Percentiles rank a stretch among this genome's conserved stretches.
Conservation (phyloP, 2,329 filamentous ascomycete species). For the Penicillium decumbens region DNA sequence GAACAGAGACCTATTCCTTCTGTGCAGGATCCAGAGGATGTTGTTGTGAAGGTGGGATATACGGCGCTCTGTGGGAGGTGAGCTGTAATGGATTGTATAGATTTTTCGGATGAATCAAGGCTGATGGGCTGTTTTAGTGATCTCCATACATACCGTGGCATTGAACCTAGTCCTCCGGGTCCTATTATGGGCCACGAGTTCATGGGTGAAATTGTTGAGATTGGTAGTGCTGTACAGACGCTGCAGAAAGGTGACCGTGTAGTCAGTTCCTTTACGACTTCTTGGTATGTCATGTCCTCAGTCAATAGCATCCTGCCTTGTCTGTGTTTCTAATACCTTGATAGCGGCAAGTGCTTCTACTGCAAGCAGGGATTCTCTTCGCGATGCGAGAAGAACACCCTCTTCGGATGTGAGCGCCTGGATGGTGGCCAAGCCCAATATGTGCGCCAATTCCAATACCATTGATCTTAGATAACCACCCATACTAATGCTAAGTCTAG, state of each 20-base stretch:
- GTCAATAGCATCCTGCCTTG: neutral
- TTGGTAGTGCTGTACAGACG: slow-evolving; percentile 63
- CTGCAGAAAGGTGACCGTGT: slow-evolving; percentile 71
- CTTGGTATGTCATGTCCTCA: slow-evolving; percentile 55
- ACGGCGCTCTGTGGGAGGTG: slow-evolving; percentile 86
- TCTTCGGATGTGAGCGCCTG: slow-evolving; percentile 66
- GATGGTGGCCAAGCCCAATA: slow-evolving; percentile 81
- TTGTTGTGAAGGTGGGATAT: slow-evolving; percentile 76
- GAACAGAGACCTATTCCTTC: slow-evolving; percentile 75
- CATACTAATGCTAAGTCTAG: slow-evolving; percentile 31
- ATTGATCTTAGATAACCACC: neutral
- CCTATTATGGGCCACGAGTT: slow-evolving; percentile 78
- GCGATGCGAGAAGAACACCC: slow-evolving; percentile 63
- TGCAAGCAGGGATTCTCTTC: slow-evolving; percentile 72
- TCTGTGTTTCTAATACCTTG: slow-evolving; percentile 2
- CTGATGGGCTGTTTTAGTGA: slow-evolving; percentile 53
- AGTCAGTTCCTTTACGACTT: slow-evolving; percentile 77
- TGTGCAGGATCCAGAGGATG: slow-evolving; percentile 65
- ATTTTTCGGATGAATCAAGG: neutral
- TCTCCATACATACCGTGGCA: slow-evolving; percentile 79
- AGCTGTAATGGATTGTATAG: slow-evolving; percentile 28
- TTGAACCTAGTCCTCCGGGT: slow-evolving; percentile 62
- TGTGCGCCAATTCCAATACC: slow-evolving; percentile 35
- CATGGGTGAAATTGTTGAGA: slow-evolving; percentile 66
- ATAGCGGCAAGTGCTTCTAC: slow-evolving; percentile 72